A percentile compares a stretch with the other conserved stretches of the same genome.
Conservation (phyloP, 2,329 filamentous ascomycete species). For the Tothia fuscella region DNA sequence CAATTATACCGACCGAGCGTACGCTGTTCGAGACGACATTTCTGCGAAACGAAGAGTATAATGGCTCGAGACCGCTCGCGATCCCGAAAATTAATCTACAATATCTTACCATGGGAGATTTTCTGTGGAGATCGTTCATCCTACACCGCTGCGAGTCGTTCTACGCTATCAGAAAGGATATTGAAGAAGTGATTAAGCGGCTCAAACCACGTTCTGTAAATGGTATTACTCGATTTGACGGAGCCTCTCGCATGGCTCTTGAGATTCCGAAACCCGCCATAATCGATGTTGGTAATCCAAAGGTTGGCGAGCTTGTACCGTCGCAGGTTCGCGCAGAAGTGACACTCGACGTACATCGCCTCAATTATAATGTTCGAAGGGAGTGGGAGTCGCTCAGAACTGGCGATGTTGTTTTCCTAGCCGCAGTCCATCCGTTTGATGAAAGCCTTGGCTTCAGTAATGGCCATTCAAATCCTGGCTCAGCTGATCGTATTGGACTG, state of each 20-base stretch:
- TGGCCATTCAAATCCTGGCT: constrained; percentile 13
- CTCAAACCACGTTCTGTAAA: constrained; percentile 57
- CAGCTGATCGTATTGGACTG: constrained; percentile 54
- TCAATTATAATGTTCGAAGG: constrained; percentile 62
- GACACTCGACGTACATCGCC: constrained; percentile 64
- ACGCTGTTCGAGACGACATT: constrained; percentile 69
- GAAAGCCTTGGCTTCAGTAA: constrained; percentile 15
- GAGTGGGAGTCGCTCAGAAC: constrained; percentile 86
- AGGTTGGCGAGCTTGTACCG: constrained; percentile 74
- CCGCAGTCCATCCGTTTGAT: constrained; percentile 57
- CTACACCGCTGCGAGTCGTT: constrained; percentile 86
- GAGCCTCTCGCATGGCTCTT: constrained; percentile 85
- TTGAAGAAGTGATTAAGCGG: constrained; percentile 70
- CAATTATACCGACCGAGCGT: constrained; percentile 72
- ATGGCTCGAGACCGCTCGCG: constrained; percentile 75
- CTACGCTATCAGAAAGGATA: constrained; percentile 83
- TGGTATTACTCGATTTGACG: constrained; percentile 57
- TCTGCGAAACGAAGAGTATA: constrained; percentile 71
- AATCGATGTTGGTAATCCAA: constrained; percentile 69
- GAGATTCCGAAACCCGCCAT: constrained; percentile 78
- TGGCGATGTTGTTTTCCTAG: constrained; percentile 81
- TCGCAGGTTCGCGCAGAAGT: constrained; percentile 80
- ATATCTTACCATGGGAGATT: constrained; percentile 89
- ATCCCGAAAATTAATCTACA: constrained; percentile 93
- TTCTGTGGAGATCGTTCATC: constrained; percentile 88